Evolutionary conservation across 169 alveolate genomes (phyloP).

Genomic region (Eimeria acervulina): DNA sequence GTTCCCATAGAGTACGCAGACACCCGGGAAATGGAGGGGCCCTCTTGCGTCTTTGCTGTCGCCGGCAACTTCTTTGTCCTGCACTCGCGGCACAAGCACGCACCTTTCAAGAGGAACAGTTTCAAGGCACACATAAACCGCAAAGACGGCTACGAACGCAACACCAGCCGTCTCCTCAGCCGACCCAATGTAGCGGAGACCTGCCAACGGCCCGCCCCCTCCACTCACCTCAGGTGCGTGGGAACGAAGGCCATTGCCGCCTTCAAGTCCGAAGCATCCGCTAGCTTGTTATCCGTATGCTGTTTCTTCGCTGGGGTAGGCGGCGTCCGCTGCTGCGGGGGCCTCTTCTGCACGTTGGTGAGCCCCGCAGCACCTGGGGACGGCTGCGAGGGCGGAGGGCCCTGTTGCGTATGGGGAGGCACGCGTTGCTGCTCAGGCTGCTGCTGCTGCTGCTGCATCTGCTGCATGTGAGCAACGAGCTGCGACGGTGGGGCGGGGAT

Average conservation of each 20-base stretch:
- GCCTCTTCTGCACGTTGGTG: conserved; percentile 40
- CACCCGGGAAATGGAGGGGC: conserved; percentile 62
- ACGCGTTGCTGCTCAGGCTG: conserved; percentile 28
- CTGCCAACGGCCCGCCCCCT: neutral
- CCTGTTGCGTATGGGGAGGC: conserved; percentile 11
- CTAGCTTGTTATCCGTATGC: neutral
- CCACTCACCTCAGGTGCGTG: conserved; percentile 49
- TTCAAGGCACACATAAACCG: neutral
- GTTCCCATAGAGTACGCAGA: conserved; percentile 70
- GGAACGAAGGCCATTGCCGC: conserved; percentile 67
- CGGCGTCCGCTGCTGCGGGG: conserved; percentile 34
- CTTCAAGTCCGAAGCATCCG: conserved; percentile 26
- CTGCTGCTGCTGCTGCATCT: conserved; percentile 45
- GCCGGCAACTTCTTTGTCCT: conserved; percentile 75
- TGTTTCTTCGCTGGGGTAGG: conserved; percentile 30
- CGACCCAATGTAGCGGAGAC: neutral
- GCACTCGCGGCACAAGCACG: neutral
- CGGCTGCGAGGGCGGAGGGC: neutral
- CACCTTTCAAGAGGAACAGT: neutral
- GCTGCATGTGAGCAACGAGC: conserved; percentile 63
- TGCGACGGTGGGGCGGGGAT: conserved; percentile 66
- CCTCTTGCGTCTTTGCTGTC: conserved; percentile 31
- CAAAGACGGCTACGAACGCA: neutral
- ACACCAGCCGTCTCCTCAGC: conserved; percentile 1
- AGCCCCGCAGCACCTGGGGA: conserved; percentile 14